Evolutionary conservation across 371 early-diverging fungal genomes (phyloP).

Genomic region (Mucor plumbeus): DNA sequence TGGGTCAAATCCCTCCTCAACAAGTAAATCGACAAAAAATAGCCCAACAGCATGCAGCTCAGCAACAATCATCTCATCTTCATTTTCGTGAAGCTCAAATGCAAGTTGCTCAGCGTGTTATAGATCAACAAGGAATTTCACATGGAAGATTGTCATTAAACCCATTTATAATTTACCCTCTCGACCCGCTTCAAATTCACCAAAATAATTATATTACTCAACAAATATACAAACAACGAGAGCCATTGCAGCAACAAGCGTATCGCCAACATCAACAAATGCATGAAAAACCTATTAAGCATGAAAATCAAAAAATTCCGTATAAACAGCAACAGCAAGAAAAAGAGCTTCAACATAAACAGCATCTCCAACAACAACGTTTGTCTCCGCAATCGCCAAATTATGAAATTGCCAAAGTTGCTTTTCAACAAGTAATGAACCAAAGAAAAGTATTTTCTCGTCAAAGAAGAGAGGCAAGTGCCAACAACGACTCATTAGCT

Average conservation of each 20-base stretch:
- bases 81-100: neutral
- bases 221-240: neutral
- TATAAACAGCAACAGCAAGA: neutral
- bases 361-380: neutral
- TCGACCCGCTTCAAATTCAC: neutral
- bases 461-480: neutral
- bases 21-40: neutral
- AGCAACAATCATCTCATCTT: too few relatives aligned
- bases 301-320: neutral
- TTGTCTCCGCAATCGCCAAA: neutral
- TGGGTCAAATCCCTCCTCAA: neutral
- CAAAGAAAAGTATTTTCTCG: neutral
- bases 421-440: neutral
- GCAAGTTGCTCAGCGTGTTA: neutral
- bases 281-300: neutral
- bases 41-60: neutral
- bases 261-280: neutral
- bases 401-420: neutral
- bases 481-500: neutral
- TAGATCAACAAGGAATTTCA: neutral
- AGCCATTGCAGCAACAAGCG: neutral
- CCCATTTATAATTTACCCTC: neutral
- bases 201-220: neutral
- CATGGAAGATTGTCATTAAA: neutral
- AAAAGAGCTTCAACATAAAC: neutral